Evolutionary conservation across 1,139 yeast species (phyloP).

Genomic region (Lipomyces yarrowii): DNA sequence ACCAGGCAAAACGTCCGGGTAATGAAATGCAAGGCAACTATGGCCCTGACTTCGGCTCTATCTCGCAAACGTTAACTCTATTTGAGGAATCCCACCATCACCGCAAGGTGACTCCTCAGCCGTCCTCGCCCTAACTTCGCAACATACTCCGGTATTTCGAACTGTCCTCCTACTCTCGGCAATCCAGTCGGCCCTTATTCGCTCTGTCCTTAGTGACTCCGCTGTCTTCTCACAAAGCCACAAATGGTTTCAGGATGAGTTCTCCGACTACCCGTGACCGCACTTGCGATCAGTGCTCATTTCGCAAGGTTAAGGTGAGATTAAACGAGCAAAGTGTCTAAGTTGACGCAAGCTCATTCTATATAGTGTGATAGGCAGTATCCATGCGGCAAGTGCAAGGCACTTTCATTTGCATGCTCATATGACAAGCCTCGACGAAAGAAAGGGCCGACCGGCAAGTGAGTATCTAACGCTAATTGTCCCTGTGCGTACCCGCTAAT

Average conservation of each 20-base stretch:
- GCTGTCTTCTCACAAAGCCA: not conserved
- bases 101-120: not conserved
- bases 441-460: slow-evolving; percentile 11
- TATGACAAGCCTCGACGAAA: slow-evolving; percentile 9
- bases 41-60: not conserved
- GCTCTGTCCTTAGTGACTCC: not conserved
- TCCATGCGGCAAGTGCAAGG: slow-evolving; percentile 1
- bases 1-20: no score
- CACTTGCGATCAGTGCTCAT: slow-evolving; percentile 11
- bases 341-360: not conserved
- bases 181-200: not conserved
- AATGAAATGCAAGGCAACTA: no score
- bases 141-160: not conserved
- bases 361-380: slow-evolving; percentile 3
- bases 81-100: not conserved
- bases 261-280: not conserved
- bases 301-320: slow-evolving; percentile 9
- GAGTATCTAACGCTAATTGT: not conserved
- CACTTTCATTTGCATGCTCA: not conserved
- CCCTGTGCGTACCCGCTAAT: not conserved
- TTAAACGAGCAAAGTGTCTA: not conserved
- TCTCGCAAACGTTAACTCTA: not conserved
- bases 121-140: not conserved
- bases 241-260: not conserved
- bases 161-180: not conserved